Percentiles rank a stretch among this genome's conserved stretches.
Conservation (phyloP, 2,329 filamentous ascomycete genomes). For the Phoma sp. region DNA sequence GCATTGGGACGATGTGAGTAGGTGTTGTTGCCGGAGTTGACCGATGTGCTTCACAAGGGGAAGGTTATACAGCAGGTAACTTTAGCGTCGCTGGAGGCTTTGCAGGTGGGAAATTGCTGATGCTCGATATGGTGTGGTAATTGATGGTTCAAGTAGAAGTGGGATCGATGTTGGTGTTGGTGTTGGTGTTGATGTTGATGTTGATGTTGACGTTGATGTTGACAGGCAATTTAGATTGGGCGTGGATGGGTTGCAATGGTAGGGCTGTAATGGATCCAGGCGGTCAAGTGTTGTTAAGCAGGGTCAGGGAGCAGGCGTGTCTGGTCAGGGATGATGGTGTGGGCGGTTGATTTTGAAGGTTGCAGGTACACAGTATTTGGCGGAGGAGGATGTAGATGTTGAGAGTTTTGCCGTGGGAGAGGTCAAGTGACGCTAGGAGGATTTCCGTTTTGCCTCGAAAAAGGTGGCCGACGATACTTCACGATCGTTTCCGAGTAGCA, state of each 20-base stretch:
- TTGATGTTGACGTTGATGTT: background rate
- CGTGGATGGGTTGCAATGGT: slow-evolving; percentile 9
- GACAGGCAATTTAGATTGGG: background rate
- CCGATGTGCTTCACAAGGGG: slow-evolving; percentile 16
- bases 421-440: slow-evolving; percentile 40
- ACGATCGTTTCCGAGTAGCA: slow-evolving; percentile 33
- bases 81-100: background rate
- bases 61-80: background rate
- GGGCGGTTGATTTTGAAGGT: slow-evolving; percentile 14
- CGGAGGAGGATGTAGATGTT: slow-evolving; percentile 7
- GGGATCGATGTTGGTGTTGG: background rate
- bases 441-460: slow-evolving; percentile 29
- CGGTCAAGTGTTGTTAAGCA: slow-evolving; percentile 15
- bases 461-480: slow-evolving; percentile 26
- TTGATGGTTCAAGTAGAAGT: background rate
- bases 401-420: slow-evolving; percentile 19
- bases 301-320: slow-evolving; percentile 14
- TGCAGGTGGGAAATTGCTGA: background rate
- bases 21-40: slow-evolving; percentile 31
- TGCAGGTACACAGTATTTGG: slow-evolving; percentile 9
- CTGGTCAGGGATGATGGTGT: slow-evolving; percentile 15
- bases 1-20: slow-evolving; percentile 34
- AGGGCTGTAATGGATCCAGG: slow-evolving; percentile 6
- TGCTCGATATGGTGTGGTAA: background rate
- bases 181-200: background rate